These are phyloP conservation scores for Cercospora citrullina DNA, from an alignment of 2,329 filamentous ascomycete species.

Conservation along the genomic window DNA sequence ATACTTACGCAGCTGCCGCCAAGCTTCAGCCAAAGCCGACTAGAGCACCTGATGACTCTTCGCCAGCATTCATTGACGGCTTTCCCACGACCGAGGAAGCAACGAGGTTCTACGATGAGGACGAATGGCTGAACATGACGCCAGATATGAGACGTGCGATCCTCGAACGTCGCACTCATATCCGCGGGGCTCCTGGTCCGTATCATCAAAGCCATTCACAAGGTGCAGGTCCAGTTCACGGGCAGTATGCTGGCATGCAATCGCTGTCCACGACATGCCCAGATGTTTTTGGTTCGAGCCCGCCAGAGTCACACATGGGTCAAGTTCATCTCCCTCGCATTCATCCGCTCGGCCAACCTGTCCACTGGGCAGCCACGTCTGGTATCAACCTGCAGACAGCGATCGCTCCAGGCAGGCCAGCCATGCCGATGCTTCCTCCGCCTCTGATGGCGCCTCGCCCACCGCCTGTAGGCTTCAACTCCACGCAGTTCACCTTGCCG, in stretches of 20 bases:
- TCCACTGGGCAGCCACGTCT: slow-evolving; percentile 26
- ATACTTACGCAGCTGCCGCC: background rate
- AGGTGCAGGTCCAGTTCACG: background rate
- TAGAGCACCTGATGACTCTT: background rate
- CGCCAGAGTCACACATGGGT: slow-evolving; percentile 20
- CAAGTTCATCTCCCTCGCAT: slow-evolving; percentile 26
- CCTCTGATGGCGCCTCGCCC: slow-evolving; percentile 15
- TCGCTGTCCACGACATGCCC: background rate
- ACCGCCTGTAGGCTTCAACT: slow-evolving; percentile 23
- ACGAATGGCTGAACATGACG: slow-evolving; percentile 16
- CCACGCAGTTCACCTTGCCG: slow-evolving; percentile 15
- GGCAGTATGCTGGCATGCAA: background rate
- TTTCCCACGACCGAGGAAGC: slow-evolving; percentile 3
- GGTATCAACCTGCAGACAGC: slow-evolving; percentile 16
- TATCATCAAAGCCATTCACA: background rate
- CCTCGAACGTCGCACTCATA: background rate
- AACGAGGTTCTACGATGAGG: slow-evolving; percentile 10
- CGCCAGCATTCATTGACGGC: background rate
- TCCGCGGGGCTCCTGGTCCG: background rate
- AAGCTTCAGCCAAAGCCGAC: slow-evolving; percentile 13
- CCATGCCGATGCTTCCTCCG: slow-evolving; percentile 4
- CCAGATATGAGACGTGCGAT: slow-evolving; percentile 9
- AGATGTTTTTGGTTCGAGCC: slow-evolving; percentile 7
- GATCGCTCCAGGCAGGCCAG: slow-evolving; percentile 23
- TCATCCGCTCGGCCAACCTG: slow-evolving; percentile 18